Percentiles rank a stretch among this genome's conserved stretches.
These are phyloP conservation scores for Clonostachys solani DNA, from an alignment of 2,329 filamentous ascomycete genomes.

Conservation along the genomic window DNA sequence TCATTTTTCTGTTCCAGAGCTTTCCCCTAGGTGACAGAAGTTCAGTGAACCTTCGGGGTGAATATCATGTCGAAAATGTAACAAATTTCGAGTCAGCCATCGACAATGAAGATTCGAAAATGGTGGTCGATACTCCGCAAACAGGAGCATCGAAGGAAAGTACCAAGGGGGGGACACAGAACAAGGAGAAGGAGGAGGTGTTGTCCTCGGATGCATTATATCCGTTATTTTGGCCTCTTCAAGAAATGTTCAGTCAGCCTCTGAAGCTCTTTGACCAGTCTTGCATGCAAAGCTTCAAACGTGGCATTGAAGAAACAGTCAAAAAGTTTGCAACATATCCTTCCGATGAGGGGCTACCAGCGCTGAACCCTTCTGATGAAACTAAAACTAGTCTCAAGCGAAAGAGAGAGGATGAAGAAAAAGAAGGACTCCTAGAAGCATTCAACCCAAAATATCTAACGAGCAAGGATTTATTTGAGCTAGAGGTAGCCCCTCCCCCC, in stretches of 20 bases:
- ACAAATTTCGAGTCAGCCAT: conserved; percentile 66
- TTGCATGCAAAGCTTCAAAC: conserved; percentile 77
- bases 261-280: conserved; percentile 71
- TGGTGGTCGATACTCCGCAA: conserved; percentile 60
- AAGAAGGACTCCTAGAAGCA: conserved; percentile 38
- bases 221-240: conserved; percentile 88
- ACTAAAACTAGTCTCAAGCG: conserved; percentile 64
- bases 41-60: conserved; percentile 91
- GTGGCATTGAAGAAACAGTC: conserved; percentile 65
- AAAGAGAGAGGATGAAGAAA: conserved; percentile 53
- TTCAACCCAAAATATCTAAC: conserved; percentile 99
- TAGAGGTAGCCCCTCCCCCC: conserved; percentile 60
- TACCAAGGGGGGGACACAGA: conserved; percentile 22
- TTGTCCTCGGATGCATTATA: conserved; percentile 69
- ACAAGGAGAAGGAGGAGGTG: conserved; percentile 42
- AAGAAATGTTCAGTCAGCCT: conserved; percentile 88
- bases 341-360: conserved; percentile 37
- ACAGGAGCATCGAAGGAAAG: conserved; percentile 24
- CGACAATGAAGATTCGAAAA: conserved; percentile 30
- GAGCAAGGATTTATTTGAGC: conserved; percentile 91
- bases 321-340: conserved; percentile 44
- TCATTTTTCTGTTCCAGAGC: conserved; percentile 98
- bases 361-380: conserved; percentile 56
- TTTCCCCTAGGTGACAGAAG: conserved; percentile 96
- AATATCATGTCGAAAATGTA: conserved; percentile 93